Evolutionary conservation across 139 green algal species (phyloP), one percentile per base, ranked within the genome.

Genomic region (Chlamydomonas applanata): DNA sequence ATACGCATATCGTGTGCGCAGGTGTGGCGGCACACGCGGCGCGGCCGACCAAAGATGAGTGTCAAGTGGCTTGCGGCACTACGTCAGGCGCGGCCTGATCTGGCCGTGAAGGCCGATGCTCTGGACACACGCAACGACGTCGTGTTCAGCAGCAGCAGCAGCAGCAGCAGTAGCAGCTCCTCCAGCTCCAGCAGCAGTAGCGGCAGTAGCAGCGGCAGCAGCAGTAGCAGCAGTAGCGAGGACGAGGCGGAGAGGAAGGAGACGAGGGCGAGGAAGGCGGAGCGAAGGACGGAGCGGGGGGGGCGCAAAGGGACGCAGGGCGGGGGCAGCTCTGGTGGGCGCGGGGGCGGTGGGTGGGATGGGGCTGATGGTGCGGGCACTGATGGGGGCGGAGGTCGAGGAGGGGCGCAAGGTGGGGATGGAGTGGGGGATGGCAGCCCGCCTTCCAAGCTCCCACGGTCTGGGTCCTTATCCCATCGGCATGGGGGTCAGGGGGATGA

Each of bases 31-130:
- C 86, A 91, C 78, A 81, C 88, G 14, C 54, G 63, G 4, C 85
- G 81, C 32, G 87, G 88, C 3, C 82, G 92, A 30, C 92, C 92
- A 57, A 96, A 95, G 80, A 94, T 96, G 87, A 85, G 69, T 7
- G 64, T 71, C 14, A 83, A 83, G 60, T 93, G 89, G 91, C 83
- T 95, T 40, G 59, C 33, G 14, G 75, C 65, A 22, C 79, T 95
- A 76, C 57, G 71, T 36, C 20, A 68, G 40, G 57, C 74, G 54
- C 82, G 91, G 4, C 89, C 87, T 0, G 91, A 96, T 44, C 74
- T 96, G 25, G 89, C 85, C 0, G 69, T 49, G 0, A 46, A 85
- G 3, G 90, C 89, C 25, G 79, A 81, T 35, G 68, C 61, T 19
- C 70, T 89, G 13, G 69, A 73, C 65, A 14, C 7, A 36, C 49